A percentile compares a stretch with the other conserved stretches of the same genome.
Conservation (phyloP, 2,329 filamentous ascomycete species). For the Didymellaceae sp. region DNA sequence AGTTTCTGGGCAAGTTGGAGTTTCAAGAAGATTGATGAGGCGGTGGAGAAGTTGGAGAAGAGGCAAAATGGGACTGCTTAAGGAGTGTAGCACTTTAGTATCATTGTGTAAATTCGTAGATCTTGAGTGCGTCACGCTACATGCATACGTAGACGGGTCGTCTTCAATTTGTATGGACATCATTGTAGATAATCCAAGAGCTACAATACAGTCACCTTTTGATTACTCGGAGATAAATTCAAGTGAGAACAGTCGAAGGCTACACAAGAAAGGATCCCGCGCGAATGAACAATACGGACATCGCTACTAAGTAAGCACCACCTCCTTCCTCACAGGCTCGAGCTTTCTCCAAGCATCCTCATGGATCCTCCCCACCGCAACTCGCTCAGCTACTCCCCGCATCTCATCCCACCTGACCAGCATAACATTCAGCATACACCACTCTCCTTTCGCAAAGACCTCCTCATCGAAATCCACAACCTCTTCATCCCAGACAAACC, state of each 20-base stretch:
- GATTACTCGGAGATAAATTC: too few relatives aligned
- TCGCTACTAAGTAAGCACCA: conserved; percentile 25
- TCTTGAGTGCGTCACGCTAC: background rate
- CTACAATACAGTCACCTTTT: too few relatives aligned
- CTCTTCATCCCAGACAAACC: conserved; percentile 38
- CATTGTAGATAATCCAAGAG: too few relatives aligned
- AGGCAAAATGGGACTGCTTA: background rate
- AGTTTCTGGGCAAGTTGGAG: conserved; percentile 42
- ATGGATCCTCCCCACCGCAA: conserved; percentile 43
- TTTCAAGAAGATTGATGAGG: conserved; percentile 49
- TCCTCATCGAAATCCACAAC: conserved; percentile 37
- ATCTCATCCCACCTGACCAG: conserved; percentile 39
- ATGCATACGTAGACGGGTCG: too few relatives aligned
- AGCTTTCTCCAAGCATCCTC: conserved; percentile 38
- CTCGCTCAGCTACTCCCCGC: conserved; percentile 28
- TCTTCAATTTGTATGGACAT: too few relatives aligned
- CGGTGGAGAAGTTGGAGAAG: conserved; percentile 38
- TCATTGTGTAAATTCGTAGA: background rate
- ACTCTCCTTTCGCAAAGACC: conserved; percentile 30
- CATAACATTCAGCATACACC: conserved; percentile 46
- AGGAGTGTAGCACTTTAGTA: too few relatives aligned
- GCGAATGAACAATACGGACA: too few relatives aligned
- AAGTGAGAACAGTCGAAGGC: too few relatives aligned
- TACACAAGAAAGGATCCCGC: background rate
- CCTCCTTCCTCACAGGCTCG: conserved; percentile 29